A percentile compares a stretch with the other conserved stretches of the same genome.
Evolutionary conservation across 768 basidiomycete genomes (phyloP).

Genomic region (Boletus rubropictus): DNA sequence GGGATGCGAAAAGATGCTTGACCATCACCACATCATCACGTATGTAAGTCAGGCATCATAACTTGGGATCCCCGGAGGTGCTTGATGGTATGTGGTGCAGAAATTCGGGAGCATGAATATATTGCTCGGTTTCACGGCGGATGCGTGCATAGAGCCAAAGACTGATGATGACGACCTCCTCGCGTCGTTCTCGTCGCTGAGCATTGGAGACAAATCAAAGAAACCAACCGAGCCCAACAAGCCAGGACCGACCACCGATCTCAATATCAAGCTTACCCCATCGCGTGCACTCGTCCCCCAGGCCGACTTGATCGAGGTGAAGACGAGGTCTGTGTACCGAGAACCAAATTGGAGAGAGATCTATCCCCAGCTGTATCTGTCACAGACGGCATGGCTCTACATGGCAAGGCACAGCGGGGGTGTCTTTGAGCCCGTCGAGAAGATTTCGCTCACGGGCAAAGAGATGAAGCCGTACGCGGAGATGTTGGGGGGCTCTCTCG

Average conservation of each 20-base stretch:
- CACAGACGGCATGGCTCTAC: conserved; percentile 58
- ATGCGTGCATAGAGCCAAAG: conserved; percentile 31
- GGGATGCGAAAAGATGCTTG: conserved; percentile 46
- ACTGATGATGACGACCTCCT: conserved; percentile 23
- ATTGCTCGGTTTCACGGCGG: conserved; percentile 54
- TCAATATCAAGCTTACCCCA: conserved; percentile 20
- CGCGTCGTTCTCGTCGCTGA: conserved; percentile 22
- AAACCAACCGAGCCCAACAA: background rate
- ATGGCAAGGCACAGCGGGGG: conserved; percentile 55
- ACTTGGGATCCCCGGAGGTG: background rate
- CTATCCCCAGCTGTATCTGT: conserved; percentile 64
- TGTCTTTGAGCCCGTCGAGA: conserved; percentile 44
- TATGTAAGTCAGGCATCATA: conserved; percentile 43
- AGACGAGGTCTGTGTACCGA: conserved; percentile 26
- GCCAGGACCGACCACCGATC: background rate
- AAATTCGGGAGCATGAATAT: conserved; percentile 53
- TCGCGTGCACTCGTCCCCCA: conserved; percentile 33
- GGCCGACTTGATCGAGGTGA: conserved; percentile 31
- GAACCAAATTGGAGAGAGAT: conserved; percentile 52
- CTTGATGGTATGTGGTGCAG: conserved; percentile 30
- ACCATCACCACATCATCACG: conserved; percentile 57
- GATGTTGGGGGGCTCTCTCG: conserved; percentile 17
- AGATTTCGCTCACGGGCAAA: conserved; percentile 35
- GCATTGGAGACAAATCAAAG: conserved; percentile 7
- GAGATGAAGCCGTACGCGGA: conserved; percentile 22